Conservation (phyloP, 768 basidiomycete species). For the Amanita inopinata region DNA sequence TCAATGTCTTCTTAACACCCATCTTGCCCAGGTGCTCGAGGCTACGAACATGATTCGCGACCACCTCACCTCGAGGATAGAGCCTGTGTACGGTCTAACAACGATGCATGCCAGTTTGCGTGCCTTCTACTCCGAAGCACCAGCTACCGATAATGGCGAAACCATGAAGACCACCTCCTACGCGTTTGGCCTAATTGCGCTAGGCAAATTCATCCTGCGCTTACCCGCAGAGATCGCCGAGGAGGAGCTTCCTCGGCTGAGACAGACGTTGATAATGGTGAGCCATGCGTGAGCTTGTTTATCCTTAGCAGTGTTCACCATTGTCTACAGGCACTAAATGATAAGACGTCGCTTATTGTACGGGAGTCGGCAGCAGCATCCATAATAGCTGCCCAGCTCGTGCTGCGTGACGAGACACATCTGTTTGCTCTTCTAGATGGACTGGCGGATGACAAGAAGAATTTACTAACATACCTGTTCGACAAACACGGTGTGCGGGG, state of each 20-base stretch:
- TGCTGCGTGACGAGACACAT: constrained; percentile 75
- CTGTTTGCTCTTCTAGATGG: constrained; percentile 75
- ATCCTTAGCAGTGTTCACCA: constrained; percentile 5
- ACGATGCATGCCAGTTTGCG: constrained; percentile 70
- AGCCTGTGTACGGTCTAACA: constrained; percentile 78
- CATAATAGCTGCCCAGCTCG: constrained; percentile 77
- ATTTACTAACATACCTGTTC: constrained; percentile 80
- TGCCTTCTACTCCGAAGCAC: constrained; percentile 47
- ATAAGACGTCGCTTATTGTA: constrained; percentile 62
- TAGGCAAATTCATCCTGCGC: constrained; percentile 75
- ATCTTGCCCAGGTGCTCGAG: constrained; percentile 54
- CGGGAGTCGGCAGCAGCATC: constrained; percentile 76
- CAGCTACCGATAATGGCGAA: constrained; percentile 30
- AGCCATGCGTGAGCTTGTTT: constrained; percentile 17
- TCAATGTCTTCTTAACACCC: constrained; percentile 8
- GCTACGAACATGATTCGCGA: constrained; percentile 79
- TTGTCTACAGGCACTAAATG: constrained; percentile 50
- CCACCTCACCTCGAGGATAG: constrained; percentile 57
- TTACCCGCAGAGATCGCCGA: constrained; percentile 79
- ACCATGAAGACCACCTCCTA: constrained; percentile 57
- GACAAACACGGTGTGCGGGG: constrained; percentile 78
- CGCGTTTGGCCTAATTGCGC: constrained; percentile 75
- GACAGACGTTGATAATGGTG: constrained; percentile 60
- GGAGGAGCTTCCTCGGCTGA: constrained; percentile 76
- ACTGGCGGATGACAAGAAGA: constrained; percentile 85